A percentile compares a stretch with the other conserved stretches of the same genome.
Conservation (phyloP, 1,284 basidiomycete species). For the Ganoderma multipileum region DNA sequence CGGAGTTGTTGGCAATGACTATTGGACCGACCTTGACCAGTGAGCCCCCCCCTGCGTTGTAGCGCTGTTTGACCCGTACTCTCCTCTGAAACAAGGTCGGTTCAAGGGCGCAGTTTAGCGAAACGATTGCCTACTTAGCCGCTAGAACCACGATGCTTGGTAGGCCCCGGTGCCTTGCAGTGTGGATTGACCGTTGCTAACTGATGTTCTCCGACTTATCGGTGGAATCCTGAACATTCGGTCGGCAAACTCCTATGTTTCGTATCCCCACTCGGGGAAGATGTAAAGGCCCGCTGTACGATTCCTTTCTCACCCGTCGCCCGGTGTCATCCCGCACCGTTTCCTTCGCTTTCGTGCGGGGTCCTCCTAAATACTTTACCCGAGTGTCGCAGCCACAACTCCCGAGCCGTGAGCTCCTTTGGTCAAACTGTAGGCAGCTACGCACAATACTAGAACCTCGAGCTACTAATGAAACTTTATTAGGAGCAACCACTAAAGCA, state of each 20-base stretch:
- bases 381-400: not conserved
- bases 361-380: not conserved
- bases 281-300: not conserved
- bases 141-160: not conserved
- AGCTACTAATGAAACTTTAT: constrained; percentile 1
- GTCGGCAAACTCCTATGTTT: not conserved
- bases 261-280: not conserved
- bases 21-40: not conserved
- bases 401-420: not conserved
- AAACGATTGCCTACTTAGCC: not conserved
- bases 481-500: not conserved
- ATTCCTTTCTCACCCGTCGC: not conserved
- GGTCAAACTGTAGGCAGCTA: not conserved
- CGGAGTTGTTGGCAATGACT: not conserved
- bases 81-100: not conserved
- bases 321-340: not conserved
- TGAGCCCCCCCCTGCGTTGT: not conserved
- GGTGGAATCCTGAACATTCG: not conserved
- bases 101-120: not conserved
- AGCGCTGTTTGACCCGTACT: not conserved
- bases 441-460: constrained; percentile 12
- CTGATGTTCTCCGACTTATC: constrained; percentile 1
- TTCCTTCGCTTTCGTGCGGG: not conserved
- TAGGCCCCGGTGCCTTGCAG: not conserved
- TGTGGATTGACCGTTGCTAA: not conserved